A percentile compares a stretch with the other conserved stretches of the same genome.
phyloP scores from a whole-genome alignment of 2,329 filamentous ascomycete genomes.

The Pezicula radicicola region DNA sequence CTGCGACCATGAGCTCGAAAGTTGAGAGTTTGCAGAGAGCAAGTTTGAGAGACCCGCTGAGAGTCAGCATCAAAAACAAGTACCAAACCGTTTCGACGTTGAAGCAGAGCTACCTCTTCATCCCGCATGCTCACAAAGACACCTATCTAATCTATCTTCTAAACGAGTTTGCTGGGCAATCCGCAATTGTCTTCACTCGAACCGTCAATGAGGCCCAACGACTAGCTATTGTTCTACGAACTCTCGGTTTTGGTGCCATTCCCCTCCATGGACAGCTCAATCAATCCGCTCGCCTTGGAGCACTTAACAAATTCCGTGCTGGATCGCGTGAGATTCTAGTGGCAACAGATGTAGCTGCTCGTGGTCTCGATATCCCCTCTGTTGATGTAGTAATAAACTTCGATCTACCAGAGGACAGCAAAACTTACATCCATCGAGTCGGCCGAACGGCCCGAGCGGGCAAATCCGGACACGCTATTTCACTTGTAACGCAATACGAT shows the following conservation, averaged over 20 bases:
- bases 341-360: slow-evolving; percentile 89
- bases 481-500: slow-evolving; percentile 84
- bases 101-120: slow-evolving; percentile 81
- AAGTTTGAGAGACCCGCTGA: slow-evolving; percentile 77
- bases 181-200: slow-evolving; percentile 84
- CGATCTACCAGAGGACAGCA: slow-evolving; percentile 79
- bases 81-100: slow-evolving; percentile 92
- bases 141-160: slow-evolving; percentile 82
- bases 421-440: slow-evolving; percentile 89
- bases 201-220: slow-evolving; percentile 91
- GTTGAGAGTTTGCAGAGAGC: slow-evolving; percentile 91
- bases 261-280: slow-evolving; percentile 90
- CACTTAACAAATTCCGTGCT: slow-evolving; percentile 85
- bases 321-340: slow-evolving; percentile 82
- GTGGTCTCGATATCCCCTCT: slow-evolving; percentile 89
- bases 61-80: slow-evolving; percentile 79
- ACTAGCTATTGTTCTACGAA: slow-evolving; percentile 76
- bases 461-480: slow-evolving; percentile 78
- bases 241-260: slow-evolving; percentile 85
- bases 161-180: slow-evolving; percentile 84
- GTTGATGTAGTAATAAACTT: slow-evolving; percentile 87
- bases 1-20: slow-evolving; percentile 90
- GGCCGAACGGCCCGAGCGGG: slow-evolving; percentile 86
- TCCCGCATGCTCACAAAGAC: slow-evolving; percentile 86
- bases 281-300: slow-evolving; percentile 81